These are phyloP conservation scores for Salicornia ramosissima DNA, from an alignment of 148 eudicot species.

Conservation along the genomic window DNA sequence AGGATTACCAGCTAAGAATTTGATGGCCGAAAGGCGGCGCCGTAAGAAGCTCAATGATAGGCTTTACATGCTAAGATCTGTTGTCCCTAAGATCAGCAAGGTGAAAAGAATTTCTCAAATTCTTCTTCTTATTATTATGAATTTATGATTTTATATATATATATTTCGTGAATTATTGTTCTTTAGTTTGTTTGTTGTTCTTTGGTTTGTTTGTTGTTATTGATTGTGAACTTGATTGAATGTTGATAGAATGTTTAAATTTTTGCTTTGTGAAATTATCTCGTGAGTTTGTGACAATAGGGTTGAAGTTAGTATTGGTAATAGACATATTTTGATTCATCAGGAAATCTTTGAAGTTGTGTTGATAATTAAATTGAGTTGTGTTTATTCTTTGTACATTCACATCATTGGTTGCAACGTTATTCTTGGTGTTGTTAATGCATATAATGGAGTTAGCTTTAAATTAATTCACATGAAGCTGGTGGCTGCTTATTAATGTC, in stretches of 20 bases:
- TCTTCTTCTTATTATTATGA: slow-evolving; percentile 39
- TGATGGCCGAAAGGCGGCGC: slow-evolving; percentile 91
- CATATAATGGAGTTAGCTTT: slow-evolving; percentile 46
- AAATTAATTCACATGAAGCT: slow-evolving; percentile 72
- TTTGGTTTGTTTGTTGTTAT: slow-evolving; percentile 3
- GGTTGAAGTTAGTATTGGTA: neutral
- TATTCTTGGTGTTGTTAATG: slow-evolving; percentile 25
- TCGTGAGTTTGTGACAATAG: slow-evolving; percentile 22
- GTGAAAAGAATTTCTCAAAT: slow-evolving; percentile 32
- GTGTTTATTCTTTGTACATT: slow-evolving; percentile 23
- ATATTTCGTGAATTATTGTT: slow-evolving; percentile 18
- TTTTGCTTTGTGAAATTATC: slow-evolving; percentile 26
- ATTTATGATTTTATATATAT: too few species aligned
- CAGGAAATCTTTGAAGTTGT: slow-evolving; percentile 4
- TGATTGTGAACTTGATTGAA: neutral
- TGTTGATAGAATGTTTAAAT: neutral
- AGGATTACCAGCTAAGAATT: slow-evolving; percentile 83
- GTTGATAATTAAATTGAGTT: slow-evolving; percentile 6
- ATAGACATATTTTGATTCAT: neutral
- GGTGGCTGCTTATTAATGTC: slow-evolving; percentile 41
- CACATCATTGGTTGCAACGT: slow-evolving; percentile 36
- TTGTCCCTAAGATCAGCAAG: slow-evolving; percentile 97
- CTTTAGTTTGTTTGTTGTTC: slow-evolving; percentile 14
- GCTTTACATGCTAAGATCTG: slow-evolving; percentile 82
- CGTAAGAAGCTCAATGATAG: slow-evolving; percentile 95